Evolutionary conservation across 2,329 filamentous ascomycete genomes (phyloP), one percentile per base, ranked within the genome.

Genomic region (Alternaria sp.): DNA sequence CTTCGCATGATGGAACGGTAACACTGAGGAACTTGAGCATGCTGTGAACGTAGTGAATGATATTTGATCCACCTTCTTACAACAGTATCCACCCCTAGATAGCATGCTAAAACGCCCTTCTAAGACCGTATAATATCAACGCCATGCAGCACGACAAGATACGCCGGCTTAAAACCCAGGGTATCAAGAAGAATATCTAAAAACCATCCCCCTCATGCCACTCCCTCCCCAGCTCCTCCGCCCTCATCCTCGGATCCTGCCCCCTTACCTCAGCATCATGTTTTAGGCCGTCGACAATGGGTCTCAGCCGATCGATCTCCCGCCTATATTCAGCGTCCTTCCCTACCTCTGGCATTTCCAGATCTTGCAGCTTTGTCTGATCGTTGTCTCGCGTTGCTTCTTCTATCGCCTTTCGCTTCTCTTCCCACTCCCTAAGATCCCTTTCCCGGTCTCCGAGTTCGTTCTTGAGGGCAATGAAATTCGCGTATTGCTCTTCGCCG

Each of bases 171-270:
- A 40, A 55, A 44, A 36, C 23, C 46, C 25, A 52, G 32, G 46
- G 40, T 52, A 44, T 49, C 56, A 54, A 25, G 36, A 61, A 21
- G 19, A 45, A 21, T 45, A 25, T n/a, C 81, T 75, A 88, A 70
- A 84, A 88, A 3, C 84, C 85, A 74, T 87, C 85, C 1, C 85
- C 86, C 46, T 86, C 84, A 40, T 83, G 83, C 86, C 86, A 88
- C 47, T 79, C 76, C 56, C 86, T 81, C 36, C 86, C 86, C 9
- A 81, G 81, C 69, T 88, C 86, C 65, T 78, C 60, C 2, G 87
- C 87, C 60, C 87, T 78, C 57, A 83, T 79, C 65, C 70, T 78
- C 0, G 86, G 85, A 70, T 88, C 81, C 43, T 81, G 80, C 0
- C 87, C 87, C 57, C 84, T 80, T 56, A 83, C 72, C 9, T 84